Evolutionary conservation across 371 early-diverging fungal species (phyloP).

Genomic region (Blastocladiella emersonii): DNA sequence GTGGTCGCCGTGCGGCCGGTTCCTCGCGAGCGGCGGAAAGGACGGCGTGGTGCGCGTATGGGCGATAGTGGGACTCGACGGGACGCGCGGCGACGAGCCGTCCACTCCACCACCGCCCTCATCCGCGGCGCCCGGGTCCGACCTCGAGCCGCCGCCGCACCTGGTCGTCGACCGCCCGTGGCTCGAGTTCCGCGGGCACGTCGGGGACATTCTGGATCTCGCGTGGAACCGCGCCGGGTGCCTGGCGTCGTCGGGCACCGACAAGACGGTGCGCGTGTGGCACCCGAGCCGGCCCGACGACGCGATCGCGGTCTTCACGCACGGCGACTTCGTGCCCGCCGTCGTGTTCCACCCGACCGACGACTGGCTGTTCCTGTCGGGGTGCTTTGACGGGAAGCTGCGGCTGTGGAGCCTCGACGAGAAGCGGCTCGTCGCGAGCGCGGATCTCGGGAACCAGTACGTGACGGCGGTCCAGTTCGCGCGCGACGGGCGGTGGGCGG

Average conservation of each 20-base stretch:
- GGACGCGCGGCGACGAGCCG: background rate
- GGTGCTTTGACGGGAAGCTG: constrained; percentile 24
- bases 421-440: constrained; percentile 22
- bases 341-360: constrained; percentile 33
- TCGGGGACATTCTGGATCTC: constrained; percentile 22
- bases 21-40: constrained; percentile 26
- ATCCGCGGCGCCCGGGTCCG: background rate
- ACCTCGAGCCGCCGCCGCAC: background rate
- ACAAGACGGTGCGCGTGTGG: constrained; percentile 33
- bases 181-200: constrained; percentile 22
- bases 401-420: constrained; percentile 30
- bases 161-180: constrained; percentile 15
- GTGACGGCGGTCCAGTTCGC: constrained; percentile 30
- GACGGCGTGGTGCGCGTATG: constrained; percentile 24
- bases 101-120: background rate
- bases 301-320: constrained; percentile 24
- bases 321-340: constrained; percentile 21
- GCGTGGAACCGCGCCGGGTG: constrained; percentile 28
- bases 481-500: constrained; percentile 20
- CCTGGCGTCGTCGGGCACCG: constrained; percentile 24
- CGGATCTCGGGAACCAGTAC: constrained; percentile 16
- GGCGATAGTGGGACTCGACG: constrained; percentile 7
- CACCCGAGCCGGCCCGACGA: constrained; percentile 15
- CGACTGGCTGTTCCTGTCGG: constrained; percentile 23
- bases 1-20: constrained; percentile 14